Conservation (phyloP, 805 yeast genomes). For the Candida coleopterorum region DNA sequence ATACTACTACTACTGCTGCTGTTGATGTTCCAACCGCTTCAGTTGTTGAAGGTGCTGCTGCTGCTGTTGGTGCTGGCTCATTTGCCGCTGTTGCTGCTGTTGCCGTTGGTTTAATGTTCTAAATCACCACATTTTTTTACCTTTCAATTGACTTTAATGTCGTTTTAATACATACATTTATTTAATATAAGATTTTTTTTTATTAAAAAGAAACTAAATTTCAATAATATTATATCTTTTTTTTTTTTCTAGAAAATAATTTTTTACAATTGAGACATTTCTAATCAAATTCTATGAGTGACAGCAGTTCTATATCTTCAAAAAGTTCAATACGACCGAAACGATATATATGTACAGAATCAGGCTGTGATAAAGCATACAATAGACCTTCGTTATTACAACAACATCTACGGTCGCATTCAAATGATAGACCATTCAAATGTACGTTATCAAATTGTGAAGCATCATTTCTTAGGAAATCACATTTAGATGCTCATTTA, state of each 20-base stretch:
- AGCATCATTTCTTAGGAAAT: conserved; percentile 65
- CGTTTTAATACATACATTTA: no score
- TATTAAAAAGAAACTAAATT: no score
- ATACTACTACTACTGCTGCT: conserved; percentile 1
- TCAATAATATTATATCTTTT: background rate
- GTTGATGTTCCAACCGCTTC: background rate
- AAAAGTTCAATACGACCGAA: conserved; percentile 45
- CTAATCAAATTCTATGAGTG: no score
- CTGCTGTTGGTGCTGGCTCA: conserved; percentile 6
- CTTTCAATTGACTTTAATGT: no score
- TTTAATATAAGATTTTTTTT: no score
- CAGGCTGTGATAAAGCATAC: conserved; percentile 71
- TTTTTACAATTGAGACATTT: no score
- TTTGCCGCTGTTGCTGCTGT: conserved; percentile 6
- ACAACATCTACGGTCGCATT: conserved; percentile 77
- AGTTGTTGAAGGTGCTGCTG: conserved; percentile 5
- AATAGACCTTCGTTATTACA: conserved; percentile 76
- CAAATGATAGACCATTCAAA: conserved; percentile 70
- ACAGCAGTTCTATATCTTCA: conserved; percentile 10
- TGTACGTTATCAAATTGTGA: conserved; percentile 55
- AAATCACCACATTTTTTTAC: no score
- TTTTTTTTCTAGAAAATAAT: background rate
- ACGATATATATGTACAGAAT: conserved; percentile 56
- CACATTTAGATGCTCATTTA: conserved; percentile 73
- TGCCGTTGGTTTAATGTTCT: conserved; percentile 8